phyloP scores from a whole-genome alignment of 108 stramenopile species.

The Heterococcus sp. region DNA sequence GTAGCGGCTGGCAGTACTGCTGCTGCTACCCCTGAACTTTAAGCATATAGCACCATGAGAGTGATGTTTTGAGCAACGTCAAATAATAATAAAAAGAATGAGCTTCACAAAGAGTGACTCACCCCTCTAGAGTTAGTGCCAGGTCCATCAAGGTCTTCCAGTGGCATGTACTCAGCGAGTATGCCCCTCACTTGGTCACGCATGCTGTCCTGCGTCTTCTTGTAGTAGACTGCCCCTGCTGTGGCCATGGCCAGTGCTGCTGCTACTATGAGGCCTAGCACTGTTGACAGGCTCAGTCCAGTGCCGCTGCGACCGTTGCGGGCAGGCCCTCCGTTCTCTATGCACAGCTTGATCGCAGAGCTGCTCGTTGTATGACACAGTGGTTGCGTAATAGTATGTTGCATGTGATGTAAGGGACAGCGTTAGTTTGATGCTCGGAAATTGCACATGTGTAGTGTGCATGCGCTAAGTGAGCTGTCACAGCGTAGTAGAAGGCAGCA shows the following conservation, averaged over 20 bases:
- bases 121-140: conserved; percentile 20
- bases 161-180: conserved; percentile 87
- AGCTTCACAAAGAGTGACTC: too few relatives aligned
- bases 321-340: not conserved
- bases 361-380: conserved; percentile 10
- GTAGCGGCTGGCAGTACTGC: too few relatives aligned
- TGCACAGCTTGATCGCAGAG: conserved; percentile 2
- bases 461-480: too few relatives aligned
- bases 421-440: too few relatives aligned
- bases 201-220: conserved; percentile 73
- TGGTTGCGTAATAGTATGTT: too few relatives aligned
- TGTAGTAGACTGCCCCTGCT: conserved; percentile 70
- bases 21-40: too few relatives aligned
- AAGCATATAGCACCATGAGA: conserved; percentile 23
- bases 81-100: conserved; percentile 40
- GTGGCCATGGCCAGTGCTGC: conserved; percentile 43
- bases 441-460: too few relatives aligned
- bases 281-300: not conserved
- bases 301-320: not conserved
- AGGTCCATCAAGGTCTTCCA: conserved; percentile 63
- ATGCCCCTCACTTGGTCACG: conserved; percentile 79
- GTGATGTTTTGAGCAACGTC: conserved; percentile 9
- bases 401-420: too few relatives aligned
- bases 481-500: too few relatives aligned
- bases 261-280: not conserved